Base-by-base conservation (phyloP, 2,329 filamentous ascomycete species). In the Shiraia sp. region DNA sequence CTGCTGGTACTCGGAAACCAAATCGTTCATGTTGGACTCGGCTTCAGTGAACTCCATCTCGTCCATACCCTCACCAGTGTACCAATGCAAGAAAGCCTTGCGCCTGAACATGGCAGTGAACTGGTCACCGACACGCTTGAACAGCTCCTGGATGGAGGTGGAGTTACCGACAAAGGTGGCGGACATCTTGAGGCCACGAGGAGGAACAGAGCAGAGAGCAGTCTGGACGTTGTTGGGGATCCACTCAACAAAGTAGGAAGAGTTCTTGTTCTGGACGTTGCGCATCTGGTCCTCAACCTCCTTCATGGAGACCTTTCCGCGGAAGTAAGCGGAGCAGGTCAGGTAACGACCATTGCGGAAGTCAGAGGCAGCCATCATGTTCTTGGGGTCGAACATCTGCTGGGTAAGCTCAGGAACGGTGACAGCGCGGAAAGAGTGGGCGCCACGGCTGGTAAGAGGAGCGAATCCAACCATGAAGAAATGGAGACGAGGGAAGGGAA, bases 21-120 rank as follows among this genome's bases (percentile, higher is more conserved):
- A 81, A 76, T 99, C 93, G 82, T 99, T 97, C 93, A 99, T 97
- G 83, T 99, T 99, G 79, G 89, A 95, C 86, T 99, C 93, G 65
- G 93, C 93, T 84, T 99, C 93, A 72, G 93, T 99, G 82, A 99
- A 99, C 81, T 99, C 93, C 93, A 99, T 97, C 87, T 99, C 93
- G 79, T 99, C 93, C 93, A 99, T 99, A 80, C 93, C 93, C 84
- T 99, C 93, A 72, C 91, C 91, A 85, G 93, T 99, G 81, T 99
- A 99, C 93, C 93, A 99, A 82, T 97, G 93, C 85, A 99, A 89
- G 90, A 99, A 99, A 86, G 93, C 93, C 88, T 97, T 99, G 79
- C 93, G 90, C 80, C 93, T 85, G 87, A 99, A 99, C 93, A 99
- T 99, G 73, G 91, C 93, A 79, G 87, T 91, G 85, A 99, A 99